Evolutionary conservation across 2,329 filamentous ascomycete genomes (phyloP).

Genomic region (Pseudopithomyces chartarum): DNA sequence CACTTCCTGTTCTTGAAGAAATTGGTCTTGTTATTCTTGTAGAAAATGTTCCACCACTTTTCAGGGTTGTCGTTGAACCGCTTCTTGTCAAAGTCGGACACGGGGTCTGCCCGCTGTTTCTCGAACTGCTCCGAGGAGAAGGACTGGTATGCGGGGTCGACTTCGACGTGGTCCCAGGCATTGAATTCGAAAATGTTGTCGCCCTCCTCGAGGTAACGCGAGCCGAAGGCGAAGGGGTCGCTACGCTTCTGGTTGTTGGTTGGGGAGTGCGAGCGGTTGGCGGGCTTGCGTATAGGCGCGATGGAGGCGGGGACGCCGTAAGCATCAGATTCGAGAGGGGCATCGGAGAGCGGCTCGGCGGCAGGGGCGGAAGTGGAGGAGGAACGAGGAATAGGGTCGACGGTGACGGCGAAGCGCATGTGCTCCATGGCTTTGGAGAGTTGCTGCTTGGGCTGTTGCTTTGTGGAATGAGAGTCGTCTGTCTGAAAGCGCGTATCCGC

Average conservation of each 20-base stretch:
- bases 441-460: slow-evolving; percentile 48
- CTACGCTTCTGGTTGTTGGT: slow-evolving; percentile 79
- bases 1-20: slow-evolving; percentile 99
- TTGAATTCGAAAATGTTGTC: slow-evolving; percentile 98
- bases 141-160: slow-evolving; percentile 83
- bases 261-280: slow-evolving; percentile 72
- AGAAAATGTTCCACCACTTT: slow-evolving; percentile 98
- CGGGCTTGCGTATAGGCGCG: slow-evolving; percentile 51
- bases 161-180: slow-evolving; percentile 97
- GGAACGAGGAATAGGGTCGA: slow-evolving; percentile 37
- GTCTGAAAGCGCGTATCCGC: slow-evolving; percentile 34
- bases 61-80: slow-evolving; percentile 90
- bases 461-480: slow-evolving; percentile 37
- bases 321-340: slow-evolving; percentile 44
- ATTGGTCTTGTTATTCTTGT: slow-evolving; percentile 95
- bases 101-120: slow-evolving; percentile 82
- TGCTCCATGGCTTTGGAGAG: slow-evolving; percentile 59
- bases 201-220: slow-evolving; percentile 78
- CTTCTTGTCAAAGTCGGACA: slow-evolving; percentile 90
- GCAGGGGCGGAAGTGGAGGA: slow-evolving; percentile 16
- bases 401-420: slow-evolving; percentile 55
- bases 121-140: slow-evolving; percentile 85
- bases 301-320: slow-evolving; percentile 57
- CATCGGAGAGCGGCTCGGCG: slow-evolving; percentile 11
- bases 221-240: slow-evolving; percentile 96